These are phyloP conservation scores for Colletotrichum sp. DNA, from an alignment of 2,329 filamentous ascomycete genomes.

Conservation along the genomic window DNA sequence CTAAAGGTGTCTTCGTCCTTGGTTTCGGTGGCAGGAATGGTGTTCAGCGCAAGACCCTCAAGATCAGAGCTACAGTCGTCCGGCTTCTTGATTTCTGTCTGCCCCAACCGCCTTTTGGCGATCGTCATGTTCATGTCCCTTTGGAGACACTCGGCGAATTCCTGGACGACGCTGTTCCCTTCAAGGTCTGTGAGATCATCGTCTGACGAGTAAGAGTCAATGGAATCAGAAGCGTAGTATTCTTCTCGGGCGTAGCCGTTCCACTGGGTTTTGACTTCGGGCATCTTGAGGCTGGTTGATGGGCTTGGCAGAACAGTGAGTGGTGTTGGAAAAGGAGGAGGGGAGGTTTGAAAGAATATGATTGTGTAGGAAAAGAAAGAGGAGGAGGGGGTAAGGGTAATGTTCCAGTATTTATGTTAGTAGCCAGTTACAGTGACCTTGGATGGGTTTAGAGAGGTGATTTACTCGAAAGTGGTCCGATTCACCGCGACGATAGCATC, in stretches of 20 bases:
- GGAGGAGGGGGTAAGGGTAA: accelerated
- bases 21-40: not conserved
- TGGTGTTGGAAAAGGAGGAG: not conserved
- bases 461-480: too few relatives aligned
- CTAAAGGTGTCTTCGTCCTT: accelerated
- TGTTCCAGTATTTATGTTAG: not conserved
- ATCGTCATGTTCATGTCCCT: not conserved
- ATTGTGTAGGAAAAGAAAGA: not conserved
- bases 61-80: not conserved
- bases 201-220: not conserved
- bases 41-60: not conserved
- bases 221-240: not conserved
- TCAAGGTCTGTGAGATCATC: not conserved
- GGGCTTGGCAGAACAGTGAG: not conserved
- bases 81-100: not conserved
- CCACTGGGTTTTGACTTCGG: accelerated
- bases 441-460: not conserved
- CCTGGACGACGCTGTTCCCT: not conserved
- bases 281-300: not conserved
- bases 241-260: not conserved
- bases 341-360: too few relatives aligned
- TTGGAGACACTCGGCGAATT: not conserved
- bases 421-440: not conserved
- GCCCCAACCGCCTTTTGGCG: not conserved
- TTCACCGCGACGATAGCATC: too few relatives aligned